Percentiles rank a stretch among this genome's conserved stretches.
Evolutionary conservation across 2,329 filamentous ascomycete species (phyloP).

Genomic region (Dactylellina cionopaga): DNA sequence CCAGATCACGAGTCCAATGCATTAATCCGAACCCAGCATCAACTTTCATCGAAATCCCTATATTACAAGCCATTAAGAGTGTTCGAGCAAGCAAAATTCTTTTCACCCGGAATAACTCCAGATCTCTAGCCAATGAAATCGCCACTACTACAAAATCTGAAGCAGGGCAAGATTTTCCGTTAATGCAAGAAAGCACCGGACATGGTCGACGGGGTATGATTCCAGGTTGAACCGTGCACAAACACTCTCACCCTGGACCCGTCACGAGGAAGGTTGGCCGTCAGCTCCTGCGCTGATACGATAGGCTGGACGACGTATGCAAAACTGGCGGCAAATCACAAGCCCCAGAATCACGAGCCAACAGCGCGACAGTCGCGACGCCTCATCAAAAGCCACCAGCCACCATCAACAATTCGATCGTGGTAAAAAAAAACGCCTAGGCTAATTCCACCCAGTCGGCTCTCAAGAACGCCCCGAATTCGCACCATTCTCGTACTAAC

Average conservation of each 20-base stretch:
- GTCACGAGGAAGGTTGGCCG: constrained; percentile 11
- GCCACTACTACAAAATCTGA: constrained; percentile 11
- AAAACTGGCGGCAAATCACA: constrained; percentile 2
- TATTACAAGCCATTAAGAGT: constrained; percentile 34
- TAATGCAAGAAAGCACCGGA: constrained; percentile 19
- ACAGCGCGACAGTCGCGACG: background rate
- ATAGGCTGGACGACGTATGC: constrained; percentile 4
- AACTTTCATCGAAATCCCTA: constrained; percentile 16
- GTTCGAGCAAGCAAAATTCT: constrained; percentile 51
- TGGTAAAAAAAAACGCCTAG: background rate
- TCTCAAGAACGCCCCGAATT: constrained; percentile 5
- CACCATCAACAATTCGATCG: background rate
- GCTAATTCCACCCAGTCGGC: constrained; percentile 25
- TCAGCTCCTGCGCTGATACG: constrained; percentile 1
- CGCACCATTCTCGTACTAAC: constrained; percentile 16
- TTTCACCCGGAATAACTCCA: constrained; percentile 51
- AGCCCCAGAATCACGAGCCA: constrained; percentile 4
- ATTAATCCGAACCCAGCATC: constrained; percentile 51
- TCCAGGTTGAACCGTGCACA: background rate
- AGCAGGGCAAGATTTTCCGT: constrained; percentile 51
- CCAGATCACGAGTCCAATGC: constrained; percentile 46
- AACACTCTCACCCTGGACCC: background rate
- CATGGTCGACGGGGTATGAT: background rate
- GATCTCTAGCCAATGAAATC: constrained; percentile 29
- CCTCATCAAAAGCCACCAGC: background rate